phyloP scores from a whole-genome alignment of 495 filamentous ascomycete species.

The Glutinoglossum americanum region DNA sequence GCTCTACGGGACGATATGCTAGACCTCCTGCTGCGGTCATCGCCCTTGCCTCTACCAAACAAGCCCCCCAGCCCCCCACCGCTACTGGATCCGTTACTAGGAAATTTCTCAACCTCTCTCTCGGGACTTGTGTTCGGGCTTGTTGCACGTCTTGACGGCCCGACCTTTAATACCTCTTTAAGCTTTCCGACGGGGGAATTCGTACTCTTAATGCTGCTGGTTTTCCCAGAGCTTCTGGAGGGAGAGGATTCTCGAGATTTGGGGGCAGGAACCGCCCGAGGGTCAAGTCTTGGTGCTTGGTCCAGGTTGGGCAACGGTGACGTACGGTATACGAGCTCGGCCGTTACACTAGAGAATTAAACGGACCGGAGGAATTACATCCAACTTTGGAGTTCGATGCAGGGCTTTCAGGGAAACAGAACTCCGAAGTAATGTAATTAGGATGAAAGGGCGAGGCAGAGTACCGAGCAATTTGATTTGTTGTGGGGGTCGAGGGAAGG shows the following conservation, averaged over 20 bases:
- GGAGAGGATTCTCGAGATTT: neutral
- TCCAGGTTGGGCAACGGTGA: conserved; percentile 1
- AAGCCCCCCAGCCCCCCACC: neutral
- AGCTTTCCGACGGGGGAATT: conserved; percentile 23
- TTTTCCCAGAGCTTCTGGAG: neutral
- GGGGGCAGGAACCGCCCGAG: neutral
- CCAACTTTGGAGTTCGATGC: neutral
- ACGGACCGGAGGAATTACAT: neutral
- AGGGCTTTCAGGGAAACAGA: neutral
- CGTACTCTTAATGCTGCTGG: neutral
- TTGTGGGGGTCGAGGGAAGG: neutral
- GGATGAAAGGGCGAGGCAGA: conserved; percentile 5
- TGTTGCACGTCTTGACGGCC: conserved; percentile 4
- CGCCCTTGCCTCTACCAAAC: neutral
- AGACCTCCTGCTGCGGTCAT: neutral
- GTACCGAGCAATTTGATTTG: neutral
- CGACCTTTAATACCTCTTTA: conserved; percentile 16
- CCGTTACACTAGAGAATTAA: neutral
- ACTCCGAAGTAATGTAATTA: neutral
- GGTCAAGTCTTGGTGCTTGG: neutral
- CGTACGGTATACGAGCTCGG: neutral
- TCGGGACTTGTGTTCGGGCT: conserved; percentile 3
- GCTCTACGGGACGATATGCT: conserved; percentile 2
- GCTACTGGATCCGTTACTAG: neutral
- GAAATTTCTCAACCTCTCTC: neutral